Percentiles rank a stretch among this genome's conserved stretches.
Evolutionary conservation across 768 basidiomycete genomes (phyloP).

Genomic region (Phanerodontia chrysosporium): DNA sequence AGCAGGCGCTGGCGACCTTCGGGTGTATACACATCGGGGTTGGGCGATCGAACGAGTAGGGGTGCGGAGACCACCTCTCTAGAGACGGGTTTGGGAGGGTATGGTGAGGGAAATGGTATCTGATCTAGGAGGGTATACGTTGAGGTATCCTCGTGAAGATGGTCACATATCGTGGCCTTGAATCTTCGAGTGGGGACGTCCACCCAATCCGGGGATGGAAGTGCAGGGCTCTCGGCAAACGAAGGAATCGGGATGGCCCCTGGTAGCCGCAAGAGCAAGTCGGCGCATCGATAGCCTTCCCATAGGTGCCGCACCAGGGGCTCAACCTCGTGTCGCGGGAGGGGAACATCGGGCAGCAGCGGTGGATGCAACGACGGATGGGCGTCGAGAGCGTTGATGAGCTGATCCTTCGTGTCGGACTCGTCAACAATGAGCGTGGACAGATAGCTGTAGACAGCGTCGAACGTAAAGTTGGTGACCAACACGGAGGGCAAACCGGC

Average conservation of each 20-base stretch:
- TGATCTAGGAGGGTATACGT: slow-evolving; percentile 35
- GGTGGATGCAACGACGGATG: slow-evolving; percentile 12
- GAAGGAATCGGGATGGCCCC: slow-evolving; percentile 77
- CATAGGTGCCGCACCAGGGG: slow-evolving; percentile 65
- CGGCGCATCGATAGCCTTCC: slow-evolving; percentile 65
- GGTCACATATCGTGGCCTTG: slow-evolving; percentile 37
- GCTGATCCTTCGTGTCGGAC: slow-evolving; percentile 13
- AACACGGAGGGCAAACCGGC: slow-evolving; percentile 66
- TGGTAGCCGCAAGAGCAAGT: slow-evolving; percentile 65
- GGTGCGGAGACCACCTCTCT: slow-evolving; percentile 50
- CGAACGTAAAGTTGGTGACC: slow-evolving; percentile 82
- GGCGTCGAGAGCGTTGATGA: not conserved
- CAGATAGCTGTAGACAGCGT: slow-evolving; percentile 78
- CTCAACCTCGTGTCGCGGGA: slow-evolving; percentile 42
- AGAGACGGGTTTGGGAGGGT: slow-evolving; percentile 20
- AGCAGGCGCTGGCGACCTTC: slow-evolving; percentile 55
- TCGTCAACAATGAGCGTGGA: slow-evolving; percentile 50
- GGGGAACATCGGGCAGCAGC: slow-evolving; percentile 49
- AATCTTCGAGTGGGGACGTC: slow-evolving; percentile 44
- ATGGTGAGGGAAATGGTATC: slow-evolving; percentile 34
- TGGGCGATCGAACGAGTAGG: slow-evolving; percentile 65
- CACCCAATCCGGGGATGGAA: slow-evolving; percentile 67
- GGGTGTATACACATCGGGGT: slow-evolving; percentile 43
- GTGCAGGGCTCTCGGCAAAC: slow-evolving; percentile 45
- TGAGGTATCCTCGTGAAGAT: slow-evolving; percentile 32